A percentile compares a stretch with the other conserved stretches of the same genome.
phyloP scores from a whole-genome alignment of 2,329 filamentous ascomycete species.

The Talaromyces pinophilus region DNA sequence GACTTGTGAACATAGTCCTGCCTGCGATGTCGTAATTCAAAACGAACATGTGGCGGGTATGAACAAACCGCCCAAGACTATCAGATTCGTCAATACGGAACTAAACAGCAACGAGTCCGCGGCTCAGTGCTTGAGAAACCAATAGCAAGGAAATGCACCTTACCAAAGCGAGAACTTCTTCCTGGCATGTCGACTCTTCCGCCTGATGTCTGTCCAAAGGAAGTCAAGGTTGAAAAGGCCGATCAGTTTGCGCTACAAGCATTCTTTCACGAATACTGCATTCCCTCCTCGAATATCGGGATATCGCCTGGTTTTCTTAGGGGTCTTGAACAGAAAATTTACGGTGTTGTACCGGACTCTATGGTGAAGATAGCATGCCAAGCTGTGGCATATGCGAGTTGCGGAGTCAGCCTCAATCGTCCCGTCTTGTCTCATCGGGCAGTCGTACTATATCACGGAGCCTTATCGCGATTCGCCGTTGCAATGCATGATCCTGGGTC shows the following conservation, averaged over 20 bases:
- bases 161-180: slow-evolving; percentile 4
- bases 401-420: slow-evolving; percentile 9
- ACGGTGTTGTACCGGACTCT: not conserved
- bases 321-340: not conserved
- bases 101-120: not conserved
- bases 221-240: not conserved
- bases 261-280: slow-evolving; percentile 17
- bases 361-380: slow-evolving; percentile 4
- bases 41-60: slow-evolving; percentile 18
- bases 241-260: slow-evolving; percentile 12
- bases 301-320: slow-evolving; percentile 4
- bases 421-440: not conserved
- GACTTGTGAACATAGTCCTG: slow-evolving; percentile 7
- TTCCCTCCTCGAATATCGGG: not conserved
- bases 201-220: slow-evolving; percentile 2
- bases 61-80: not conserved
- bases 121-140: not conserved
- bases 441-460: not conserved
- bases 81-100: slow-evolving; percentile 17
- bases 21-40: slow-evolving; percentile 13
- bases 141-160: slow-evolving; percentile 16
- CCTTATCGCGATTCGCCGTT: not conserved
- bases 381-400: slow-evolving; percentile 4
- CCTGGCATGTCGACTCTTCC: not conserved
- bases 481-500: not conserved